Percentiles rank a stretch among this genome's conserved stretches.
Evolutionary conservation across 179 eudicot species (phyloP).

Genomic region (Sideroxylon spinosum): DNA sequence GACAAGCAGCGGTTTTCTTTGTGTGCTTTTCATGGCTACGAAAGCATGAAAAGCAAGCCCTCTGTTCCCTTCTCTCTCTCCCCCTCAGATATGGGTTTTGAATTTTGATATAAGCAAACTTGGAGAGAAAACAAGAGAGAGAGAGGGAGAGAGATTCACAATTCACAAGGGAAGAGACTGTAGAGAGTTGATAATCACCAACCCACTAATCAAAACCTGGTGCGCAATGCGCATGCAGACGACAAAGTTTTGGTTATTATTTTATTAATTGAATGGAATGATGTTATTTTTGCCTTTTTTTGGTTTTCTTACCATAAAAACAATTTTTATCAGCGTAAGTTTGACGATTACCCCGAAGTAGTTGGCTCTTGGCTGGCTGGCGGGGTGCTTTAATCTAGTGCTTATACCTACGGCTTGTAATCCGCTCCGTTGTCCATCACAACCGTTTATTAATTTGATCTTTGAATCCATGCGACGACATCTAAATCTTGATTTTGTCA

Average conservation of each 20-base stretch:
- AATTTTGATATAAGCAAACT: neutral
- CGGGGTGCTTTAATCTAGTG: too few relatives aligned
- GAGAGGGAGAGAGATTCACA: neutral
- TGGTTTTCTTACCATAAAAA: too few relatives aligned
- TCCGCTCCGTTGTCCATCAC: too few relatives aligned
- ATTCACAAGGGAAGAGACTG: neutral
- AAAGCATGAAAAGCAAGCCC: neutral
- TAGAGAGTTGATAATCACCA: neutral
- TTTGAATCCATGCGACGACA: too few relatives aligned
- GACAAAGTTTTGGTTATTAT: neutral
- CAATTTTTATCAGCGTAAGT: too few relatives aligned
- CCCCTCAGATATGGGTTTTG: neutral
- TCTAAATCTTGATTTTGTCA: too few relatives aligned
- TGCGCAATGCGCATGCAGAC: neutral
- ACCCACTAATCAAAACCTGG: neutral
- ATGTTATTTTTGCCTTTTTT: too few relatives aligned
- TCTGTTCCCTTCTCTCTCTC: too few relatives aligned
- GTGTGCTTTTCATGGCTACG: slow-evolving; percentile 10
- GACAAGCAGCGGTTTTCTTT: slow-evolving; percentile 7
- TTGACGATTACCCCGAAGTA: too few relatives aligned
- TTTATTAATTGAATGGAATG: neutral
- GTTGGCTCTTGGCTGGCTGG: too few relatives aligned
- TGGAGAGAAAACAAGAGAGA: neutral
- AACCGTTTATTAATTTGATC: too few relatives aligned
- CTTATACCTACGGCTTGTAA: too few relatives aligned